Evolutionary conservation across 106 monocot genomes (phyloP), one percentile per base, ranked within the genome.

Genomic region (Platanthera guangdongensis): DNA sequence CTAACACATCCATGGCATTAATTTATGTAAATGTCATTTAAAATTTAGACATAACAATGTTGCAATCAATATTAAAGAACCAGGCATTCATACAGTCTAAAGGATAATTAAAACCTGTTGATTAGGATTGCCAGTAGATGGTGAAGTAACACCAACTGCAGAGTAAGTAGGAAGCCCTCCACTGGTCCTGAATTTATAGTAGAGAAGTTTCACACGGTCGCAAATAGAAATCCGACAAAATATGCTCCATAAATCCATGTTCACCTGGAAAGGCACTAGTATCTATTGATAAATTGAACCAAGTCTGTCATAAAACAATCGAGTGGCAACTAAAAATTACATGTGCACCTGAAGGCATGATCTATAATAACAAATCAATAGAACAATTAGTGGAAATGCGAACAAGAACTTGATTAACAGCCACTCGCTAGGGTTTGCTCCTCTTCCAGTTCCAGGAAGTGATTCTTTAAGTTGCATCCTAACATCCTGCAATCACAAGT

Each of bases 361-460:
- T 81, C 78, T 81, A 53, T 92, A 94, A 77, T 83, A 94, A 74
- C 80, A 80, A 25, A 90, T 81, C 25, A 89, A 25, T 18, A 99
- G 67, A 45, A 77, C 9, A 39, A 84, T 84, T 47, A 99, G 8
- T 16, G 99, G 99, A 65, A 94, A 72, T 63, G 82, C 78, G 75
- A 88, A 86, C 30, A 99, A 79, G 68, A 99, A 59, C 71, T 80
- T 87, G 79, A 94, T 80, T 3, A 88, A 15, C 9, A 87, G 30
- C 70, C 87, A 83, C 16, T 92, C 87, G 51, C 75, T 78, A 85
- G 88, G 88, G 74, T 81, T 91, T 54, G 78, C 88, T 68, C 99
- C 99, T 25, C 94, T 92, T 72, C 81, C 91, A 76, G 94, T 94
- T 73, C 99, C 94, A 69, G 99, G 99, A 82, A 99, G 88, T 74